phyloP scores from a whole-genome alignment of 2,329 filamentous ascomycete species.

The Trichophyton rubrum region DNA sequence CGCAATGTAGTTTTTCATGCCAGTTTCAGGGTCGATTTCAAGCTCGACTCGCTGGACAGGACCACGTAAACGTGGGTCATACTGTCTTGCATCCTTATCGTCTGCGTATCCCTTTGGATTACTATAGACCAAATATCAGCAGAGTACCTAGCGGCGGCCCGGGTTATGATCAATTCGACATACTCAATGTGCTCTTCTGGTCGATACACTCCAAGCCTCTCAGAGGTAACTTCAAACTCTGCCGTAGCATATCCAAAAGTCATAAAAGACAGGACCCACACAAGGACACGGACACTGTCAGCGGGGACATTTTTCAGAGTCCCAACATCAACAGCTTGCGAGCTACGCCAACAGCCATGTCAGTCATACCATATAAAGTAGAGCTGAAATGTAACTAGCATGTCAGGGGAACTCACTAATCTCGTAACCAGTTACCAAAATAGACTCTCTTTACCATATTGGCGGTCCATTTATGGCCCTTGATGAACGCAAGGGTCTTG shows the following conservation, averaged over 20 bases:
- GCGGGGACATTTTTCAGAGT: conserved; percentile 67
- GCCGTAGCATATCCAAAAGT: conserved; percentile 74
- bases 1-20: conserved; percentile 99
- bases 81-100: conserved; percentile 65
- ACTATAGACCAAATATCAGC: conserved; percentile 32
- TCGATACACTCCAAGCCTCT: conserved; percentile 66
- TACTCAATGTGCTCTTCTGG: conserved; percentile 51
- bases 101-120: conserved; percentile 82
- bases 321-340: conserved; percentile 68
- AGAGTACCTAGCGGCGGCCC: conserved; percentile 34
- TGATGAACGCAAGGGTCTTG: conserved; percentile 61
- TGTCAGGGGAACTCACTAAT: conserved; percentile 44
- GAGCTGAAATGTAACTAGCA: neutral
- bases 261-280: conserved; percentile 72
- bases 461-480: conserved; percentile 73
- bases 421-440: conserved; percentile 77
- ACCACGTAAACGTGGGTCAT: conserved; percentile 64
- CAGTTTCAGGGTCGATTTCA: conserved; percentile 60
- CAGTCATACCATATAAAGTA: neutral
- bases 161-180: conserved; percentile 9
- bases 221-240: conserved; percentile 72
- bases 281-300: conserved; percentile 63
- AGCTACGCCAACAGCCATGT: conserved; percentile 28
- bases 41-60: conserved; percentile 62
- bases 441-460: conserved; percentile 67